Base-by-base conservation (phyloP, 805 yeast species). In the Debaryomyces tyrocola region DNA sequence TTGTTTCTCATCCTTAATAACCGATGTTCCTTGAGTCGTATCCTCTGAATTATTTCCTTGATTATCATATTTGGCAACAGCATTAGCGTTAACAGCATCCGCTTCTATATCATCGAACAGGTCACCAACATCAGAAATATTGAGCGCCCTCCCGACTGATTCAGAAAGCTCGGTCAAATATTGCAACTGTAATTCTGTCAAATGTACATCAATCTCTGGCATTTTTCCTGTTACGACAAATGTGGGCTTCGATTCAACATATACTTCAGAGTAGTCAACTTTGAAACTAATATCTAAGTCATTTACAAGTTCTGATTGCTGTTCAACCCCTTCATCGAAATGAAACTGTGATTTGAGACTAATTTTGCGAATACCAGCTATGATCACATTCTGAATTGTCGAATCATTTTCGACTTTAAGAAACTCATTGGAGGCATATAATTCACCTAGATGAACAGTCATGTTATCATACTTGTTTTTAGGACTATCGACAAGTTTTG, bases 381-480 rank as follows among this genome's bases (percentile, higher is more conserved):
- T 60, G 11, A 91, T 79, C 6, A 74, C 59, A 57, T 89, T 90
- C 18, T 80, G 66, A 9, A 70, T 55, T 2, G 33, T n/a, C 0
- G 37, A 45, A 0, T 47, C 57, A 0, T 57, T 63, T 1, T 51
- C 55, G 2, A 59, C 57, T 9, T 60, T 54, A 2, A 59, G 58
- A 59, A 88, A 90, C 9, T 63, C 63, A 62, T 91, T 94, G 3
- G 74, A 68, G 14, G 90, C 80, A 53, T 78, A 84, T 8, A 94
- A 68, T 59, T 92, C 96, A 52, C 99, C 99, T 42, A 91, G 73
- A 55, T 88, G 81, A 14, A 85, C 80, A 0, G 86, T 82, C 29
- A 92, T 60, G 15, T 78, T 67, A 57, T 92, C 92, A 56, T 77
- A 81, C 20, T 52, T 51, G 28, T 68, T 68, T 2, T 56, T 59